Evolutionary conservation across 352 stramenopile genomes (phyloP).

Genomic region (Peronospora destructor): DNA sequence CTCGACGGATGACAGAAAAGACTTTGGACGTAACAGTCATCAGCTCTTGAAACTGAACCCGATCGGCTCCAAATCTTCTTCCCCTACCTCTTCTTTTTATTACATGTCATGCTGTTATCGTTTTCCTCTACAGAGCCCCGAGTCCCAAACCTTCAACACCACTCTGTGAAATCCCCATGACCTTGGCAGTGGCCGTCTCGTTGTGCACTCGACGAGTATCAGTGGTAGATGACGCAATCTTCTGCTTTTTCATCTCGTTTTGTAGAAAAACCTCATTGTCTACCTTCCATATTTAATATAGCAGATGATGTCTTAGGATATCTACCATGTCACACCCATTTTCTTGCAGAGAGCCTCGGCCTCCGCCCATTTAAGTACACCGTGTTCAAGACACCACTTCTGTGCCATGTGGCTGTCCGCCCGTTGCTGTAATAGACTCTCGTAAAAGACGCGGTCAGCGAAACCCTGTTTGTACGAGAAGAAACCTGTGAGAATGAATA

Average conservation of each 20-base stretch:
- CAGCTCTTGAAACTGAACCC: too few species aligned
- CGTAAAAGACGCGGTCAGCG: constrained; percentile 87
- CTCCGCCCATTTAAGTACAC: constrained; percentile 83
- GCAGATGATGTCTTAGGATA: constrained; percentile 4
- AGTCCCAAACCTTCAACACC: constrained; percentile 64
- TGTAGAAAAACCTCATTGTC: constrained; percentile 12
- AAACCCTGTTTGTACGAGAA: constrained; percentile 43
- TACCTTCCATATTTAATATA: constrained; percentile 2
- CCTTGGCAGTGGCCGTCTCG: constrained; percentile 46
- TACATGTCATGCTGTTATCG: constrained; percentile 2
- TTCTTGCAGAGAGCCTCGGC: constrained; percentile 74
- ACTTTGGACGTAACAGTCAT: too few species aligned
- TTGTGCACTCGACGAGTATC: constrained; percentile 21
- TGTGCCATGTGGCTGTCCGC: constrained; percentile 79
- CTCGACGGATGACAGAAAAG: too few species aligned
- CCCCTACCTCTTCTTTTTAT: constrained; percentile 18
- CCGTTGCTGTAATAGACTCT: constrained; percentile 82
- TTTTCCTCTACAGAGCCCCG: constrained; percentile 39
- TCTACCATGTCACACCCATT: constrained; percentile 39
- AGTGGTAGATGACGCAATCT: constrained; percentile 16
- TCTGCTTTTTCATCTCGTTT: constrained; percentile 49
- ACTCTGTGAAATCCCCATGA: constrained; percentile 42
- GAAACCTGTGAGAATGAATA: background rate
- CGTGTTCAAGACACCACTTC: constrained; percentile 89
- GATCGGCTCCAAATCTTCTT: background rate